Evolutionary conservation across 768 basidiomycete species (phyloP).

Genomic region (Gymnopilus junonius): DNA sequence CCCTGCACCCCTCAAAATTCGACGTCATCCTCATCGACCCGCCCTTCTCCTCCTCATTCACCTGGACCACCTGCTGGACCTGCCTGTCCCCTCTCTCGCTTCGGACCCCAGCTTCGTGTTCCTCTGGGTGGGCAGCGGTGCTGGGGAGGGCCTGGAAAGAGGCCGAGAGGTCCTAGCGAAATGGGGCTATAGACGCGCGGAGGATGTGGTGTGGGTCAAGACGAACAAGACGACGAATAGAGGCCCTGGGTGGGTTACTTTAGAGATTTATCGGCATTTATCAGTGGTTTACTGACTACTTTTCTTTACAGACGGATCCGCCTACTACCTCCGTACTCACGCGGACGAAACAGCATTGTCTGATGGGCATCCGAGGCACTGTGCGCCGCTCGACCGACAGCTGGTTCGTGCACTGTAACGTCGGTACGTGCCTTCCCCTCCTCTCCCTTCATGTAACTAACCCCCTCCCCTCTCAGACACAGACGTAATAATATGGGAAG

Average conservation of each 20-base stretch:
- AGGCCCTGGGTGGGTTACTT: slow-evolving; percentile 70
- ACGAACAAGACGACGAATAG: slow-evolving; percentile 77
- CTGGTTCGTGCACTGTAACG: slow-evolving; percentile 98
- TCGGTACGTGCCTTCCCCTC: slow-evolving; percentile 60
- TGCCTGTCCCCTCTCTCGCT: slow-evolving; percentile 82
- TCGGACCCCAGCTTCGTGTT: slow-evolving; percentile 94
- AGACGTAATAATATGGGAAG: slow-evolving; percentile 97
- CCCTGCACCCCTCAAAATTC: slow-evolving; percentile 73
- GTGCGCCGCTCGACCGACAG: slow-evolving; percentile 93
- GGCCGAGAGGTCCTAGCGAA: slow-evolving; percentile 89
- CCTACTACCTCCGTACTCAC: slow-evolving; percentile 87
- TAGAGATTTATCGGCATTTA: not conserved
- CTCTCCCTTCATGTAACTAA: not conserved
- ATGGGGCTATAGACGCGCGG: slow-evolving; percentile 95
- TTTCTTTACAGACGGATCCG: slow-evolving; percentile 66
- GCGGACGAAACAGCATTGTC: slow-evolving; percentile 92
- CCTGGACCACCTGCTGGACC: slow-evolving; percentile 81
- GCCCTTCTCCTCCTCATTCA: slow-evolving; percentile 83
- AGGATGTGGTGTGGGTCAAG: slow-evolving; percentile 99
- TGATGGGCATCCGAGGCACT: slow-evolving; percentile 97
- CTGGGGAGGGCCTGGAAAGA: slow-evolving; percentile 87
- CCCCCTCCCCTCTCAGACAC: slow-evolving; percentile 60
- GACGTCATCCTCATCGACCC: slow-evolving; percentile 93
- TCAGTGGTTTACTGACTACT: not conserved
- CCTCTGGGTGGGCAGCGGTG: slow-evolving; percentile 94